phyloP scores from a whole-genome alignment of 2,329 filamentous ascomycete species.

The Purpureocillium lavendulum region DNA sequence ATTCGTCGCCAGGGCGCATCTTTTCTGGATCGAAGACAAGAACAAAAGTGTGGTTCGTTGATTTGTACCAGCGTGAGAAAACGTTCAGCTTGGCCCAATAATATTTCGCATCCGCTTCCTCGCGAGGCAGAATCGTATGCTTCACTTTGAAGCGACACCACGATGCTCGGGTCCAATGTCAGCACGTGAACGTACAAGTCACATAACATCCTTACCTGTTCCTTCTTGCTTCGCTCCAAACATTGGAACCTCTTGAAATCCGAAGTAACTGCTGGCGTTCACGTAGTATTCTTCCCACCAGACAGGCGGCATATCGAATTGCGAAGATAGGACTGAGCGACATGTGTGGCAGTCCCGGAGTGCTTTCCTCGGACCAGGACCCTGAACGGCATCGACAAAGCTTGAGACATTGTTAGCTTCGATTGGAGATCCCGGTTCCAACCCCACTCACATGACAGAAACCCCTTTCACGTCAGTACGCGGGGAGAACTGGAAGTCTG shows the following conservation, averaged over 20 bases:
- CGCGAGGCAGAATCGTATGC: neutral
- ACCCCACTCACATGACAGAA: constrained; percentile 1
- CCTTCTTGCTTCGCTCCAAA: neutral
- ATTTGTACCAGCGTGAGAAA: constrained; percentile 17
- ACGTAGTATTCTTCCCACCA: constrained; percentile 6
- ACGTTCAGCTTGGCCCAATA: constrained; percentile 26
- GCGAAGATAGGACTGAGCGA: neutral
- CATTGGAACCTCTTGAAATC: constrained; percentile 5
- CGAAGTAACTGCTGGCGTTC: constrained; percentile 9
- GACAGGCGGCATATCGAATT: constrained; percentile 2
- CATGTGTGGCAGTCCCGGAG: neutral
- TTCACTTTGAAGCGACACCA: constrained; percentile 5
- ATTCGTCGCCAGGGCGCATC: constrained; percentile 1
- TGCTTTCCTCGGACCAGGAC: no score
- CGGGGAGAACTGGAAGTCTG: neutral
- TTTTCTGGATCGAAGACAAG: constrained; percentile 20
- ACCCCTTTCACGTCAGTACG: neutral
- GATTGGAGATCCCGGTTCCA: no score
- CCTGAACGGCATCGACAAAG: no score
- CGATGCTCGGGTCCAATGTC: neutral
- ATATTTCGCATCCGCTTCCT: constrained; percentile 11
- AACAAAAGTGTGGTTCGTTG: constrained; percentile 15
- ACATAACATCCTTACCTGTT: neutral
- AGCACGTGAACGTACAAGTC: no score
- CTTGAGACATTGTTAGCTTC: no score